Base-by-base conservation (phyloP, 176 grass and related monocot genomes). In the Cenchrus fungigraminus region DNA sequence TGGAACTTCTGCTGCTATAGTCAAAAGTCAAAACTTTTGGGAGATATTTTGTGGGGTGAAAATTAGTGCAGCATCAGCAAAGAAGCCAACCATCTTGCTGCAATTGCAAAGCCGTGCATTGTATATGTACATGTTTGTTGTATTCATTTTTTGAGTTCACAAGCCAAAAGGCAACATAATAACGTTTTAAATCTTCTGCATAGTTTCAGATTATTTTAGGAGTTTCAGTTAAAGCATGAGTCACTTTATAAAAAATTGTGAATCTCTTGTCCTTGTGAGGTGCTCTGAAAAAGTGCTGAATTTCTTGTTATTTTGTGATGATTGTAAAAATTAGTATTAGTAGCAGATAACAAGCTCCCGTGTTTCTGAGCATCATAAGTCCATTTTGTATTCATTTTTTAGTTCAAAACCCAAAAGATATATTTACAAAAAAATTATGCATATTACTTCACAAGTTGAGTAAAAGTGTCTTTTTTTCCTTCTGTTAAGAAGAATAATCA, bases 61-160 rank as follows among this genome's bases (percentile, higher is more conserved):
- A 54, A 77, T 55, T 79, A 58, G 73, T 82, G 51, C 44, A 80
- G 45, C 64, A 77, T 71, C 71, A 31, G 49, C 61, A 55, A 45
- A 19, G 3, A 54, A 64, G 43, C 29, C 31, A 54, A 54, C 45
- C 45, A 52, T 47, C 49, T 58, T 49, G 54, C 75, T 78, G 72
- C 72, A 74, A 74, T 68, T 78, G 72, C 72, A 74, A 74, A 74
- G 14, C 47, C 56, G 3, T 79, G 76, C 79, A 87, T 57, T 79
- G 81, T 84, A 87, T 65, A 49, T 84, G 66, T 64, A 78, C 65
- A 62, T 86, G 65, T 53, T 83, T 29, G 83, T 49, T 70, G 46
- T 84, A 63, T 80, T 87, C 55, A 56, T 84, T 83, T 84, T 79
- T 87, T 62, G 7, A 69, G 70, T 83, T 91, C 34, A 81, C 69